A percentile compares a stretch with the other conserved stretches of the same genome.
These are phyloP conservation scores for Kodamaea fungicola DNA, from an alignment of 1,139 yeast genomes.

Conservation along the genomic window DNA sequence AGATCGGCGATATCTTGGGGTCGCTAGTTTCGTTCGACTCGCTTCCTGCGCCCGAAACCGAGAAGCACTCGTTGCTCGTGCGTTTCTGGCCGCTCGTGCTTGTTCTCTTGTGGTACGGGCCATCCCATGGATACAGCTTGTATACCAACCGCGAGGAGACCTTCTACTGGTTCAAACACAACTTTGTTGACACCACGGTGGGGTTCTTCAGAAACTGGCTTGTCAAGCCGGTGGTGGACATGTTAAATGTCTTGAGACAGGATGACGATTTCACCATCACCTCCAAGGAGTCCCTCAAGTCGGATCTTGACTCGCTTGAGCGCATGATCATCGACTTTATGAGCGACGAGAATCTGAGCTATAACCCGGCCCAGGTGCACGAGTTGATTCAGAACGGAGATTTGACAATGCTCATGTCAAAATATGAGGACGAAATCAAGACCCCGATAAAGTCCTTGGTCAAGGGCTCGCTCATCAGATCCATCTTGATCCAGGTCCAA, in stretches of 20 bases:
- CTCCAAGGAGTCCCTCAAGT: slow-evolving; percentile 71
- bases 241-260: slow-evolving; percentile 76
- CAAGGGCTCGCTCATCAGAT: slow-evolving; percentile 69
- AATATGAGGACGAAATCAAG: slow-evolving; percentile 74
- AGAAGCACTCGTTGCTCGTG: slow-evolving; percentile 45
- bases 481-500: slow-evolving; percentile 83
- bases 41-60: slow-evolving; percentile 14
- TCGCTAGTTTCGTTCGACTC: slow-evolving; percentile 10
- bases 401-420: slow-evolving; percentile 71
- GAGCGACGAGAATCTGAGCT: slow-evolving; percentile 32
- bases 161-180: slow-evolving; percentile 51
- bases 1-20: slow-evolving; percentile 10
- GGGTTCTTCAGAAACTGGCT: slow-evolving; percentile 85
- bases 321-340: slow-evolving; percentile 80
- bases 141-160: slow-evolving; percentile 53
- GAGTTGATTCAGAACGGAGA: slow-evolving; percentile 62
- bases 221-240: slow-evolving; percentile 68
- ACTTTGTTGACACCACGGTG: slow-evolving; percentile 56
- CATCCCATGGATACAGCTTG: slow-evolving; percentile 38
- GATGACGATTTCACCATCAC: slow-evolving; percentile 78
- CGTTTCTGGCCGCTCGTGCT: slow-evolving; percentile 68
- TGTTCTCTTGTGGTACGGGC: slow-evolving; percentile 45
- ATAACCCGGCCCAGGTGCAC: slow-evolving; percentile 29
- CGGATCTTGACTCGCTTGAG: slow-evolving; percentile 78
- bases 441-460: slow-evolving; percentile 62